phyloP scores from a whole-genome alignment of 2,329 filamentous ascomycete genomes.

The Cercospora sp. region DNA sequence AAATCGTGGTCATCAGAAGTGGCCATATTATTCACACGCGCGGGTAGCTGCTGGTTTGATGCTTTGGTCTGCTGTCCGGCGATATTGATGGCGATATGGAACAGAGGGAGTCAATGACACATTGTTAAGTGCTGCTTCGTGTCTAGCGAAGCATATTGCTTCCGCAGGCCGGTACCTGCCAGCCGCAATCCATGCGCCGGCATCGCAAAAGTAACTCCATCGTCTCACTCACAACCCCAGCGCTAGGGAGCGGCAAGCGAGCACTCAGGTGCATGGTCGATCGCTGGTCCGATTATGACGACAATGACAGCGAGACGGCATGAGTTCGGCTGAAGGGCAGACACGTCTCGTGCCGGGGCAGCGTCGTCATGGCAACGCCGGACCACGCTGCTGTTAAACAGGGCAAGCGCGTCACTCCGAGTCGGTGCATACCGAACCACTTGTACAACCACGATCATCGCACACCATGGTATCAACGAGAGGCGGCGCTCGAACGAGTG shows the following conservation, averaged over 20 bases:
- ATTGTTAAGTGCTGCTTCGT: neutral
- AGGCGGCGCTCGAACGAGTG: constrained; percentile 31
- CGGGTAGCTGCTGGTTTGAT: neutral
- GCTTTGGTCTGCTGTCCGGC: neutral
- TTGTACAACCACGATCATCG: constrained; percentile 10
- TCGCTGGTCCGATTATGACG: neutral
- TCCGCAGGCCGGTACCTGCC: neutral
- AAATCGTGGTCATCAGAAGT: constrained; percentile 35
- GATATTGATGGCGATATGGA: neutral
- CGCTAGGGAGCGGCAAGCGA: neutral
- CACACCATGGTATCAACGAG: constrained; percentile 41
- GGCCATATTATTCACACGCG: neutral
- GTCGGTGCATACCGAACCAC: neutral
- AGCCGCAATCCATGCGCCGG: neutral
- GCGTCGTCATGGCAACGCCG: neutral
- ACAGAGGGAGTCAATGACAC: neutral
- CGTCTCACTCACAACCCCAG: neutral
- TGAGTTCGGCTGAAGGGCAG: neutral
- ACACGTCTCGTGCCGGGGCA: neutral
- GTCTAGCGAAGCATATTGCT: neutral
- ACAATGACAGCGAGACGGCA: neutral
- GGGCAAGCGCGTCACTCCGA: neutral
- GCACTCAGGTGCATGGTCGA: neutral
- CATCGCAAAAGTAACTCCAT: neutral
- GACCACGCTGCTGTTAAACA: neutral